Base-by-base conservation (phyloP, 306 rosid genomes). In the Sesbania bispinosa region DNA sequence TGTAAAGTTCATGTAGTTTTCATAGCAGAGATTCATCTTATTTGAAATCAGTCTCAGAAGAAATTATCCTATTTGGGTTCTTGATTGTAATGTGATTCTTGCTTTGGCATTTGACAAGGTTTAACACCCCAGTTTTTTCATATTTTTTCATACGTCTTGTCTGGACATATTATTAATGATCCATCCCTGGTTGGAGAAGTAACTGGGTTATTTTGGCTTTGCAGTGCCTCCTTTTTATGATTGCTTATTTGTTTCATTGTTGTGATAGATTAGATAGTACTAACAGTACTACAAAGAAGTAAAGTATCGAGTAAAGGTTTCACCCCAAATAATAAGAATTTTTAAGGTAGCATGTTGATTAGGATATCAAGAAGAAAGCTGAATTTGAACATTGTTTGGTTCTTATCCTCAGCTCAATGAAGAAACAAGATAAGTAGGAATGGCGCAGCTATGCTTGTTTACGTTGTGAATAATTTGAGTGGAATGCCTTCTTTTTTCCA, bases 81-180 rank as follows among this genome's bases (percentile, higher is more conserved):
- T 64, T 74, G 43, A 39, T 41, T 64, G 36, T 53, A 53, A 20
- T 6, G 6, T 63, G 58, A 6, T 36, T 74, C 67, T 53, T 75
- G 59, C 53, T 64, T 64, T 52, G 18, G 39, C 33, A 64, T 18
- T 54, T 64, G 48, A 41, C 63, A 71, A 39, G 41, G 61, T 33
- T 21, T 51, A 14, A 21, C 21, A 21, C 21, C 32, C n/a, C 4
- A 51, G 15, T 51, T 51, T 11, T 41, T 41, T 41, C 46, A 41
- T 3, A 41, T 41, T 41, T 41, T 16, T 41, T 4, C 46, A 16
- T 2, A 4, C 47, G 30, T 46, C 16, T 47, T 46, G 59, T n/a
- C 33, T 19, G 14, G 48, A 69, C 1, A 46, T 7, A 53, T 32
- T 16, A 33, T 2, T 57, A 42, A 55, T 27, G 30, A 41, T 19